phyloP scores from a whole-genome alignment of 2,329 filamentous ascomycete species.

The Penicillium nordicum region DNA sequence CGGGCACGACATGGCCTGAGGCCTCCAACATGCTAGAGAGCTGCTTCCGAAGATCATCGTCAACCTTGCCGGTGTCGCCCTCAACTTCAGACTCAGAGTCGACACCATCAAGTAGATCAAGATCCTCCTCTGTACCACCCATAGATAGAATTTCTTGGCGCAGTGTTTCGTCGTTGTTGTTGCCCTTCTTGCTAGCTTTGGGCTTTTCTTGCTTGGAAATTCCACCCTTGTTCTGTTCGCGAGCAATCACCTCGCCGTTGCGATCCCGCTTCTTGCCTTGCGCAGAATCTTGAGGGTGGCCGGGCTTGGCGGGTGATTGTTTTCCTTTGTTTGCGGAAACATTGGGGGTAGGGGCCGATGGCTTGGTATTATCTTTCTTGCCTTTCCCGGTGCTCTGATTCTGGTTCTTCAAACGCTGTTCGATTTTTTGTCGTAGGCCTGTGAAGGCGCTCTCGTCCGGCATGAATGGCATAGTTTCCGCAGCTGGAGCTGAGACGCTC shows the following conservation, averaged over 20 bases:
- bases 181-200: constrained; percentile 12
- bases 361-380: constrained; percentile 31
- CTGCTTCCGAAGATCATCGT: constrained; percentile 43
- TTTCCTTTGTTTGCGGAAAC: constrained; percentile 30
- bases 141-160: constrained; percentile 46
- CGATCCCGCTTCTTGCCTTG: constrained; percentile 47
- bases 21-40: constrained; percentile 36
- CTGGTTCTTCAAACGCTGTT: constrained; percentile 39
- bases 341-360: constrained; percentile 18
- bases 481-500: constrained; percentile 15
- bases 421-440: constrained; percentile 42
- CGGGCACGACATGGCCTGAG: constrained; percentile 36
- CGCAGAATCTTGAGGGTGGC: constrained; percentile 25
- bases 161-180: constrained; percentile 32
- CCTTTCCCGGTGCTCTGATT: constrained; percentile 31
- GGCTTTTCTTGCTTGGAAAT: constrained; percentile 21
- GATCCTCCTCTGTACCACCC: constrained; percentile 50
- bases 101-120: constrained; percentile 44
- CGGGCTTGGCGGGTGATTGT: constrained; percentile 13
- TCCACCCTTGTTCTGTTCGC: constrained; percentile 29
- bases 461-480: constrained; percentile 25
- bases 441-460: constrained; percentile 41
- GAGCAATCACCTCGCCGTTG: constrained; percentile 44
- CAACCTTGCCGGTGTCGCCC: constrained; percentile 28
- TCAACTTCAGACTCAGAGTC: constrained; percentile 49